phyloP scores from a whole-genome alignment of 331 rosid genomes.

The Pyracantha coccinea region DNA sequence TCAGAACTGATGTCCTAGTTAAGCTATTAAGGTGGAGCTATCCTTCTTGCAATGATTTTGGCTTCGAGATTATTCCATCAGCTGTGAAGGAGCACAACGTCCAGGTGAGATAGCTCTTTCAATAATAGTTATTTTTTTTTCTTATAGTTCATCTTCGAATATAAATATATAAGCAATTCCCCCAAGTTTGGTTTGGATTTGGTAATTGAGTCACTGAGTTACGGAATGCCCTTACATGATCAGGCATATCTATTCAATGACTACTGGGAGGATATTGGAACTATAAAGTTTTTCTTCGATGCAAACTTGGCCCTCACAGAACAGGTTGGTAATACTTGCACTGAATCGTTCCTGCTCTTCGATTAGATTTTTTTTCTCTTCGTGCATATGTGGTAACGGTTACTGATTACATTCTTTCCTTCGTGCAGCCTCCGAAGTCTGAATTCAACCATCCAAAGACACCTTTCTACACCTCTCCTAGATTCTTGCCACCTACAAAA shows the following conservation, averaged over 20 bases:
- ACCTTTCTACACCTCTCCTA: slow-evolving; percentile 93
- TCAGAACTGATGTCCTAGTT: slow-evolving; percentile 66
- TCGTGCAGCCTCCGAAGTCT: slow-evolving; percentile 70
- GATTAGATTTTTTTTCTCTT: neutral
- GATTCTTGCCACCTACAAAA: slow-evolving; percentile 95
- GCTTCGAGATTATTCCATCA: slow-evolving; percentile 86
- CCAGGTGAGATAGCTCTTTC: slow-evolving; percentile 48
- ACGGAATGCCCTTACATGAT: slow-evolving; percentile 10
- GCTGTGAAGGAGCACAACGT: slow-evolving; percentile 76
- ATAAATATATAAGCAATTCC: neutral
- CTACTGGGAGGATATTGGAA: slow-evolving; percentile 98
- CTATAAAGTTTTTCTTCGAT: slow-evolving; percentile 77
- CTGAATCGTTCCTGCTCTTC: neutral
- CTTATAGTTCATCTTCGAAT: neutral
- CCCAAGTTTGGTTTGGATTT: neutral
- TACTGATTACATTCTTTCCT: slow-evolving; percentile 16
- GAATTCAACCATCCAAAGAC: slow-evolving; percentile 90
- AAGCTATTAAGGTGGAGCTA: slow-evolving; percentile 50
- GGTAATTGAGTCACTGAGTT: neutral
- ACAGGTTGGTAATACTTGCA: slow-evolving; percentile 35
- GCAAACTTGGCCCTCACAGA: slow-evolving; percentile 86
- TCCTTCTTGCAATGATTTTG: slow-evolving; percentile 79
- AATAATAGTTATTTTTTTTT: neutral
- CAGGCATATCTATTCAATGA: slow-evolving; percentile 91
- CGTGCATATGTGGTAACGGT: neutral